These are phyloP conservation scores for Besnoitia besnoiti DNA, from an alignment of 169 alveolate species.

Conservation along the genomic window DNA sequence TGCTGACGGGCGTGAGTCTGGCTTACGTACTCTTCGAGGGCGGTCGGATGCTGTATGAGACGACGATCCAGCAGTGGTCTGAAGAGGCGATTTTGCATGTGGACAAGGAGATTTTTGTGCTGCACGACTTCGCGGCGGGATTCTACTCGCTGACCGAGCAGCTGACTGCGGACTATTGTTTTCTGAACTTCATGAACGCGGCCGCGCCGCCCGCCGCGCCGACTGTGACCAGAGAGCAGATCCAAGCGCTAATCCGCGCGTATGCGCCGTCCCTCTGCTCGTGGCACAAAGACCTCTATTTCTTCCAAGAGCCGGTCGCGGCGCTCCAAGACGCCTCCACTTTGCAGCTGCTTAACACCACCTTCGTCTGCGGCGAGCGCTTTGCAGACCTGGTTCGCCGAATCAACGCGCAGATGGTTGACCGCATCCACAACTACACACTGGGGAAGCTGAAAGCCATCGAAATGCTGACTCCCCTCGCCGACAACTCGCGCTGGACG, in stretches of 20 bases:
- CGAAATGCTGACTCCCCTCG: constrained; percentile 15
- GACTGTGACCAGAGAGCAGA: background rate
- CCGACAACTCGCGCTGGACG: background rate
- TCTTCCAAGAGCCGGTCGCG: constrained; percentile 38
- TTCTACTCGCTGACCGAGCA: constrained; percentile 14
- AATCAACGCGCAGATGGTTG: background rate
- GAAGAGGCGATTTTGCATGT: constrained; percentile 43
- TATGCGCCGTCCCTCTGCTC: constrained; percentile 41
- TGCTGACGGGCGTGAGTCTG: background rate
- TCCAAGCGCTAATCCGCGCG: background rate
- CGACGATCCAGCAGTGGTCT: constrained; percentile 51
- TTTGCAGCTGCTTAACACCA: background rate
- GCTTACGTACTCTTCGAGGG: constrained; percentile 18
- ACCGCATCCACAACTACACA: constrained; percentile 8
- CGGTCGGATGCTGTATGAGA: constrained; percentile 4
- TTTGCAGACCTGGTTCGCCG: constrained; percentile 18
- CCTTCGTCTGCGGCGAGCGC: constrained; percentile 26
- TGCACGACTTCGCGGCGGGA: background rate
- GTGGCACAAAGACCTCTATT: constrained; percentile 30
- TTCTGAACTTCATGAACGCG: constrained; percentile 6
- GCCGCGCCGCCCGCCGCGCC: background rate
- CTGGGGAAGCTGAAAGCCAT: background rate
- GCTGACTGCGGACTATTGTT: constrained; percentile 15
- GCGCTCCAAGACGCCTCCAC: background rate
- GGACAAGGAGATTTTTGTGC: background rate